Percentiles rank a stretch among this genome's conserved stretches.
These are phyloP conservation scores for Trametes cinnabarina DNA, from an alignment of 768 basidiomycete species.

Conservation along the genomic window DNA sequence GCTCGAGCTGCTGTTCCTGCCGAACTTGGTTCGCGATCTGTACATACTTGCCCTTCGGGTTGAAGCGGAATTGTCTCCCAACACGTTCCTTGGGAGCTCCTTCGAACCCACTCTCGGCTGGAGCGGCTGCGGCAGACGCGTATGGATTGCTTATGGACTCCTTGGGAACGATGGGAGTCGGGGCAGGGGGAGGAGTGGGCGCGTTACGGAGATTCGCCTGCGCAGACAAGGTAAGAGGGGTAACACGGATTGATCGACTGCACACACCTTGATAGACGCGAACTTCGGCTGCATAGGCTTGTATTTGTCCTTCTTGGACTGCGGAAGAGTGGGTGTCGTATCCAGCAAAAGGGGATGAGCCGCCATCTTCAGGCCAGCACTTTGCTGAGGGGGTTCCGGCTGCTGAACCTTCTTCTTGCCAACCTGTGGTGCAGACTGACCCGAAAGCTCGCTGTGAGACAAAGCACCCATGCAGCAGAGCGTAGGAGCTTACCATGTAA, in stretches of 20 bases:
- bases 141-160: constrained; percentile 74
- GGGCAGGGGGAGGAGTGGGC: constrained; percentile 55
- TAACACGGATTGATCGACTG: not conserved
- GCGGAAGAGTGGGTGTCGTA: constrained; percentile 51
- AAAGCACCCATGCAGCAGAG: not conserved
- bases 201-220: constrained; percentile 77
- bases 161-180: constrained; percentile 36
- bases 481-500: constrained; percentile 64
- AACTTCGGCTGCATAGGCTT: constrained; percentile 99
- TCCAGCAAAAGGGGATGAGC: constrained; percentile 86
- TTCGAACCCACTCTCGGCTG: constrained; percentile 66
- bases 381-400: constrained; percentile 68
- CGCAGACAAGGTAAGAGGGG: not conserved
- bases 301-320: constrained; percentile 88
- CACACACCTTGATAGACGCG: constrained; percentile 80
- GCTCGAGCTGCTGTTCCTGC: constrained; percentile 81
- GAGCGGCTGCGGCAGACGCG: constrained; percentile 45
- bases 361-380: constrained; percentile 85
- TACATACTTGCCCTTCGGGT: constrained; percentile 89
- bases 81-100: constrained; percentile 69
- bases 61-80: constrained; percentile 78
- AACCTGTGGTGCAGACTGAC: constrained; percentile 51
- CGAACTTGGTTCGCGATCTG: constrained; percentile 68
- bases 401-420: constrained; percentile 53
- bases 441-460: not conserved